Evolutionary conservation across 371 early-diverging fungal genomes (phyloP).

Genomic region (Blastocladiella emersonii): DNA sequence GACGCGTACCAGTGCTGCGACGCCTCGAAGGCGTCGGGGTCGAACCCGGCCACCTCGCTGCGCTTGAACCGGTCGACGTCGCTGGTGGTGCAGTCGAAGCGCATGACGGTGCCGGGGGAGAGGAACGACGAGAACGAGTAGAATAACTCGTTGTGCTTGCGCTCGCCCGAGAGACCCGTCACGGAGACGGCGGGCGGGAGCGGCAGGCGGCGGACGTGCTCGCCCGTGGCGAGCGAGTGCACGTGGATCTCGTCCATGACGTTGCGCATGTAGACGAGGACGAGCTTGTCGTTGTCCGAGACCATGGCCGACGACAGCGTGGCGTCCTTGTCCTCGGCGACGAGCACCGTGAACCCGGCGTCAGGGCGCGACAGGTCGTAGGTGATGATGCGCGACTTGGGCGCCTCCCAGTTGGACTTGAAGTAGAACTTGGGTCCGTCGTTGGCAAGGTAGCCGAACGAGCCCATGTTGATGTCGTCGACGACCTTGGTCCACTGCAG

Average conservation of each 20-base stretch:
- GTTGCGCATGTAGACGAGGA: conserved; percentile 39
- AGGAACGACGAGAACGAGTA: conserved; percentile 33
- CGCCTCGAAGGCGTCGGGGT: conserved; percentile 27
- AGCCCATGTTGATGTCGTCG: conserved; percentile 35
- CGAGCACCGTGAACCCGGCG: conserved; percentile 35
- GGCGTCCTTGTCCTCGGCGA: conserved; percentile 33
- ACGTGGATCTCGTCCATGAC: conserved; percentile 16
- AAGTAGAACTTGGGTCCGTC: conserved; percentile 44
- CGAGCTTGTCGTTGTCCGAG: conserved; percentile 34
- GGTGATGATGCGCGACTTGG: conserved; percentile 37
- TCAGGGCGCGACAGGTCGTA: conserved; percentile 37
- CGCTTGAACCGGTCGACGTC: conserved; percentile 22
- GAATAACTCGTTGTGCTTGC: conserved; percentile 25
- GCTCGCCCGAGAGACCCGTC: conserved; percentile 6
- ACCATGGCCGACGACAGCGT: conserved; percentile 23
- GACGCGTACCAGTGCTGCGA: conserved; percentile 41
- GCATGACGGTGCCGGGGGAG: conserved; percentile 36
- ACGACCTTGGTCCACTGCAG: conserved; percentile 22
- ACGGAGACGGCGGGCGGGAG: conserved; percentile 21
- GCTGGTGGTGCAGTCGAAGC: conserved; percentile 17
- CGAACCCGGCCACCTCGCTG: conserved; percentile 28
- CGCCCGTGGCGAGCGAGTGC: conserved; percentile 18
- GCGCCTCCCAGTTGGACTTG: conserved; percentile 43
- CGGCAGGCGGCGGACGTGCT: conserved; percentile 8
- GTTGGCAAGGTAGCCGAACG: conserved; percentile 32